Conservation (phyloP, 2,329 filamentous ascomycete genomes). For the Zymoseptoria tritici region DNA sequence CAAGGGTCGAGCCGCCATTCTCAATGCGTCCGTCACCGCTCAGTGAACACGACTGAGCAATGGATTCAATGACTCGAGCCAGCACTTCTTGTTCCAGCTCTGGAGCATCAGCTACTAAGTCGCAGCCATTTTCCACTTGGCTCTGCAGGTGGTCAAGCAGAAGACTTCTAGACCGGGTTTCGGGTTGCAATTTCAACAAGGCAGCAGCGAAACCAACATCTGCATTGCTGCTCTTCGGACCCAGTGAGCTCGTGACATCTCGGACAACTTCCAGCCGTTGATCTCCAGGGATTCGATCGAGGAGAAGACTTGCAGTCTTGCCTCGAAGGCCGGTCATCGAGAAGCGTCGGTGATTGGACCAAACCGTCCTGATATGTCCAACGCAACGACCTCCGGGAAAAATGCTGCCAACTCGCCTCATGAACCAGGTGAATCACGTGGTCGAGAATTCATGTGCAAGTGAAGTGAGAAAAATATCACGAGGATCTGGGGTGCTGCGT, state of each 20-base stretch:
- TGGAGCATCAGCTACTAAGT: constrained; percentile 11
- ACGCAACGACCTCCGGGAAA: background rate
- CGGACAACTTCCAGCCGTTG: constrained; percentile 15
- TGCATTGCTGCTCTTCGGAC: constrained; percentile 7
- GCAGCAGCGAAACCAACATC: constrained; percentile 18
- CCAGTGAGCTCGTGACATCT: constrained; percentile 12
- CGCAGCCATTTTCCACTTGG: constrained; percentile 9
- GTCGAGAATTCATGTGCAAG: too few species aligned
- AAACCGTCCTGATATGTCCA: background rate
- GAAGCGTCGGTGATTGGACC: constrained; percentile 2
- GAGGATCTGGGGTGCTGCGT: background rate
- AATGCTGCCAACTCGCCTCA: background rate
- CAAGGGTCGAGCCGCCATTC: background rate
- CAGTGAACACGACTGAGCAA: background rate
- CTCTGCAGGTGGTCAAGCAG: constrained; percentile 10
- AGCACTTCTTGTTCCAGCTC: constrained; percentile 12
- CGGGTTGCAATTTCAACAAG: constrained; percentile 10
- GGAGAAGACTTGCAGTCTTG: constrained; percentile 16
- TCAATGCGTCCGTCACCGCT: background rate
- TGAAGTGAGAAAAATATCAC: background rate
- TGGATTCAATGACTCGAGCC: background rate
- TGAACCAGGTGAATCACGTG: background rate
- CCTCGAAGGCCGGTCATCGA: constrained; percentile 12
- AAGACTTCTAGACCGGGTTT: constrained; percentile 2
- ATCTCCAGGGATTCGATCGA: constrained; percentile 14